Conservation (phyloP, 2,329 filamentous ascomycete species). For the Fusarium paranaense region DNA sequence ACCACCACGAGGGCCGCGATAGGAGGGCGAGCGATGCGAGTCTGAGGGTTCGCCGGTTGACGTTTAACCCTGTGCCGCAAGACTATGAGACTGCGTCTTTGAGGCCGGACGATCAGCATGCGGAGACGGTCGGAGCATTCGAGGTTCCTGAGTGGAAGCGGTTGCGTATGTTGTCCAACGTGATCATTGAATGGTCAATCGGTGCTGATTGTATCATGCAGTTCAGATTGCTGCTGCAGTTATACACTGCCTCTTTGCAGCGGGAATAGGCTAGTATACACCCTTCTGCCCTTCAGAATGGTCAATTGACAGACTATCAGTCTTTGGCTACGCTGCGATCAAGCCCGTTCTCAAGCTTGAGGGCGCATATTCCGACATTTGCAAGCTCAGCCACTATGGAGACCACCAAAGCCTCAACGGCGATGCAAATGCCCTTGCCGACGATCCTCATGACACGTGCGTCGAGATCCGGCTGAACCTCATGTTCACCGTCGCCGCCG, state of each 20-base stretch:
- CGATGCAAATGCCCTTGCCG: slow-evolving; percentile 26
- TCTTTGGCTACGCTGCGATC: slow-evolving; percentile 87
- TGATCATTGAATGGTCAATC: background rate
- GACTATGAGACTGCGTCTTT: slow-evolving; percentile 59
- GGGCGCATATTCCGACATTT: slow-evolving; percentile 76
- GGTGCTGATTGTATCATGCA: slow-evolving; percentile 24
- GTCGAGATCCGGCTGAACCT: slow-evolving; percentile 77
- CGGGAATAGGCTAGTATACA: slow-evolving; percentile 65
- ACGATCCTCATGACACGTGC: slow-evolving; percentile 52
- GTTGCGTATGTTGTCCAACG: slow-evolving; percentile 54
- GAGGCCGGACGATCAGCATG: slow-evolving; percentile 50
- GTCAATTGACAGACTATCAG: slow-evolving; percentile 40
- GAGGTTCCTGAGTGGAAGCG: slow-evolving; percentile 67
- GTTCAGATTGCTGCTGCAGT: slow-evolving; percentile 47
- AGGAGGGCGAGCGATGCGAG: slow-evolving; percentile 60
- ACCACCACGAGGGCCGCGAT: slow-evolving; percentile 43
- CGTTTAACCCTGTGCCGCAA: slow-evolving; percentile 66
- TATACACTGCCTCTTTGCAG: slow-evolving; percentile 74
- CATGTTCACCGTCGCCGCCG: slow-evolving; percentile 92
- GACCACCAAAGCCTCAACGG: slow-evolving; percentile 2
- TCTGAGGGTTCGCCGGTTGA: slow-evolving; percentile 60
- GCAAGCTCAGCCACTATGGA: slow-evolving; percentile 49
- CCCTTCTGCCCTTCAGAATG: background rate
- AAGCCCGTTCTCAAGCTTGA: slow-evolving; percentile 83
- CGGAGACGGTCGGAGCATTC: slow-evolving; percentile 64